Conservation (phyloP, 306 rosid species). For the Dryas octopetala region DNA sequence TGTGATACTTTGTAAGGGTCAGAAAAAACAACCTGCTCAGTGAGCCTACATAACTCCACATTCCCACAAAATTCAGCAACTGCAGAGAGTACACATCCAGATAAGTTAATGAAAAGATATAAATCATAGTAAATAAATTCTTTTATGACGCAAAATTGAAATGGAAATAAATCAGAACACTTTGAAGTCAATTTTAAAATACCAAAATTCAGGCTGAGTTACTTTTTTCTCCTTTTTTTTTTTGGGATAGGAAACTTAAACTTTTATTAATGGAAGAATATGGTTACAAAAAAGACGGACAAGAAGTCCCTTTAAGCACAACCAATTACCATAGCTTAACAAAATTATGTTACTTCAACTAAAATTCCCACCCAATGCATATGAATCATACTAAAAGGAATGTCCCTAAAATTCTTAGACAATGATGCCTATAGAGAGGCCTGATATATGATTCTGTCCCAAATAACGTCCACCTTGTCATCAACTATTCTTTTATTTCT, state of each 20-base stretch:
- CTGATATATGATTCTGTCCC: no score
- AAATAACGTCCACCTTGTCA: no score
- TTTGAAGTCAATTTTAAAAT: not conserved
- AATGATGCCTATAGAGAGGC: no score
- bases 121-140: not conserved
- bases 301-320: not conserved
- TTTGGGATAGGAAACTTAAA: not conserved
- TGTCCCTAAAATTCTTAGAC: no score
- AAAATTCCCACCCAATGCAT: not conserved
- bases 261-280: not conserved
- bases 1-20: constrained; percentile 86
- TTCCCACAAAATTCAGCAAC: constrained; percentile 91
- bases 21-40: constrained; percentile 90
- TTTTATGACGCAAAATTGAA: not conserved
- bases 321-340: not conserved
- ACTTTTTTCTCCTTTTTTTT: not conserved
- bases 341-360: not conserved
- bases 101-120: not conserved
- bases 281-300: not conserved
- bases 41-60: constrained; percentile 83
- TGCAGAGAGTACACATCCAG: constrained; percentile 40
- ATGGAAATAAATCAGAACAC: not conserved
- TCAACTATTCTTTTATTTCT: no score
- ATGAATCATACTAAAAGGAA: no score
- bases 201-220: not conserved